A percentile compares a stretch with the other conserved stretches of the same genome.
Conservation (phyloP, 495 filamentous ascomycete species). For the Cryomyces antarcticus region DNA sequence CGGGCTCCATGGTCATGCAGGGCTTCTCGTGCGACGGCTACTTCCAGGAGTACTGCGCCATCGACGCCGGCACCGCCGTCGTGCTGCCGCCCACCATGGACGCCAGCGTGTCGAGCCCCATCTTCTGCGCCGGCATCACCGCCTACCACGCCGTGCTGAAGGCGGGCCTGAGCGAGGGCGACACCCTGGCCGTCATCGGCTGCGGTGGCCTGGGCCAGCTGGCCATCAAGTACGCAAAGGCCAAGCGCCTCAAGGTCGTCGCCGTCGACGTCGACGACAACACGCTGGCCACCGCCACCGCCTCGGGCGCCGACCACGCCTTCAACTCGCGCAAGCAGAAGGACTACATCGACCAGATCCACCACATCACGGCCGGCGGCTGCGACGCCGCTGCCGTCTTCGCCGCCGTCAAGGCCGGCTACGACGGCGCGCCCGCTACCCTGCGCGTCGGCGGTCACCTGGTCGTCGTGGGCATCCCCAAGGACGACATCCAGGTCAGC, state of each 20-base stretch:
- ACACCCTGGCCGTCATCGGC: conserved; percentile 10
- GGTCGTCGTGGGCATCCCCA: conserved; percentile 14
- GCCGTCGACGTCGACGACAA: conserved; percentile 14
- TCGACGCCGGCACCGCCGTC: conserved; percentile 10
- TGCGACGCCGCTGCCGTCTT: conserved; percentile 12
- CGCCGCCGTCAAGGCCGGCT: conserved; percentile 13
- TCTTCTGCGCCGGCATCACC: conserved; percentile 17
- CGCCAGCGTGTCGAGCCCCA: conserved; percentile 9
- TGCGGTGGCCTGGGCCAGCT: conserved; percentile 12
- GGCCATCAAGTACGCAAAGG: conserved; percentile 15
- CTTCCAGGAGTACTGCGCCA: conserved; percentile 13
- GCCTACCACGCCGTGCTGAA: conserved; percentile 8
- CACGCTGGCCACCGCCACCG: conserved; percentile 10
- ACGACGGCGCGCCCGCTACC: conserved; percentile 10
- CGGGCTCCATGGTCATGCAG: conserved; percentile 12
- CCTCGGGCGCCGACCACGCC: conserved; percentile 11
- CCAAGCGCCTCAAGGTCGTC: conserved; percentile 13
- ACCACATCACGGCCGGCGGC: conserved; percentile 12
- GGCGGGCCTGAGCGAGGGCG: not conserved
- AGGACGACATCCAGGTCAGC: conserved; percentile 8
- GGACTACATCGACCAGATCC: conserved; percentile 10
- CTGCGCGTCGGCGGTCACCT: conserved; percentile 11
- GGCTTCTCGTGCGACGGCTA: conserved; percentile 14
- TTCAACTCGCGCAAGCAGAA: conserved; percentile 12
- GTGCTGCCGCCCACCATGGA: conserved; percentile 12